phyloP scores from a whole-genome alignment of 2,329 filamentous ascomycete species.

The Hortaea werneckii region DNA sequence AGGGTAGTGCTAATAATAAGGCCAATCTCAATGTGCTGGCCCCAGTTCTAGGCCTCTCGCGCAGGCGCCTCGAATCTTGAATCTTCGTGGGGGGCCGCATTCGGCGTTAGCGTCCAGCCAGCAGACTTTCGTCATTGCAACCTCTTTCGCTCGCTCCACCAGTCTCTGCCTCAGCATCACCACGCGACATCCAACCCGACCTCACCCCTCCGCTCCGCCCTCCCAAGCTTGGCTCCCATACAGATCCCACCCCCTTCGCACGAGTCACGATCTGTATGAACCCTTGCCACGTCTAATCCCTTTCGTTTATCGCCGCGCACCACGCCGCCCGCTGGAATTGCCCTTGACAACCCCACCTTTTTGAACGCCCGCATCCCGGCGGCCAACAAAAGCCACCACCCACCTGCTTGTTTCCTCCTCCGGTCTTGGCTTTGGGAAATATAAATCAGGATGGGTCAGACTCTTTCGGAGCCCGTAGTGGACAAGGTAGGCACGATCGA shows the following conservation, averaged over 20 bases:
- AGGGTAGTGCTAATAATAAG: too few relatives aligned
- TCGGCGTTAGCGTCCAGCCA: neutral
- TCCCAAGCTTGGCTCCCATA: neutral
- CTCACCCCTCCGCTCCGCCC: neutral
- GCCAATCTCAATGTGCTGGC: too few relatives aligned
- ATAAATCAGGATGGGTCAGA: slow-evolving; percentile 75
- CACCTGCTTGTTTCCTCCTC: neutral
- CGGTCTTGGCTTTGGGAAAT: too few relatives aligned
- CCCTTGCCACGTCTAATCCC: too few relatives aligned
- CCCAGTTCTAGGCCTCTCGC: too few relatives aligned
- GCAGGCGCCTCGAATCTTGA: too few relatives aligned
- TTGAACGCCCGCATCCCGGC: neutral
- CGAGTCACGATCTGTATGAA: neutral
- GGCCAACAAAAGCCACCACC: neutral
- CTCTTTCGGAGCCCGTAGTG: slow-evolving; percentile 95
- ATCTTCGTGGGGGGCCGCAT: neutral
- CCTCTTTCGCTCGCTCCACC: neutral
- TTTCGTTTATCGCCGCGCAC: too few relatives aligned
- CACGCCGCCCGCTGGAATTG: neutral
- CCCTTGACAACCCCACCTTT: neutral
- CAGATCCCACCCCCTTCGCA: neutral
- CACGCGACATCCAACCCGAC: neutral
- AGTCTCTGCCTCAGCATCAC: neutral
- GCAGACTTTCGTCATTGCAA: neutral
- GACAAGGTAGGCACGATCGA: slow-evolving; percentile 69